Base-by-base conservation (phyloP, 352 stramenopile genomes). In the Thraustochytrium sp. region DNA sequence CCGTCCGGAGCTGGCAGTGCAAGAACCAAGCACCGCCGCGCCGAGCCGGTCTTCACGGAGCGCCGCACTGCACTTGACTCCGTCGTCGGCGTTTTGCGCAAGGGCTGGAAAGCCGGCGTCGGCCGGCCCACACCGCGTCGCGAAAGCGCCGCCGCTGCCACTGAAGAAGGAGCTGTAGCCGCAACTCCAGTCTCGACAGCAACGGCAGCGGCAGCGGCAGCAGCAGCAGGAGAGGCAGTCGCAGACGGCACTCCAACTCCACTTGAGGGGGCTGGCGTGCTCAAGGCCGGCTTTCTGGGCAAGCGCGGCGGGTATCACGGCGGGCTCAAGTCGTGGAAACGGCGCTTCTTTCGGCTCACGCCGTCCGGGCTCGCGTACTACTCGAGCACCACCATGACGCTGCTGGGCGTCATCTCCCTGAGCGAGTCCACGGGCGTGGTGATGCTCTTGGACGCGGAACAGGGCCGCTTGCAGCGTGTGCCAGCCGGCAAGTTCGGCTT, bases 311-410 rank as follows among this genome's bases (percentile, higher is more conserved):
- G 82, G 11, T 44, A 73, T 42, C 38, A 38, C 18, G 73, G 73
- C 29, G 82, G 82, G 2, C 38, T 74, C 44, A 85, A 85, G 82
- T 44, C 73, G 13, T 85, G 82, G 82, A 85, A 85, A 53, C 68
- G 53, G 5, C 40, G 82, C 3, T 85, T 44, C 36, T 85, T 85
- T 65, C 16, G 29, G 0, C 73, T 85, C 26, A 38, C 40, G 42
- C 62, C 37, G 46, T 54, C 56, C 26, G 36, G 59, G 8, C 21
- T 37, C 9, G 29, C 84, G 51, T 76, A 62, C 40, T 85, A 85
- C 42, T 80, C 51, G 36, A 18, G 23, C 9, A 48, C 31, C 1
- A 85, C 62, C 0, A 82, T 49, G 29, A 72, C 78, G 23, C 65
- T 85, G 64, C 64, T 85, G 9, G 64, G 73, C 11, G 42, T 63